A percentile compares a stretch with the other conserved stretches of the same genome.
Evolutionary conservation across 2,329 filamentous ascomycete species (phyloP).

Genomic region (Trichoderma gracile): DNA sequence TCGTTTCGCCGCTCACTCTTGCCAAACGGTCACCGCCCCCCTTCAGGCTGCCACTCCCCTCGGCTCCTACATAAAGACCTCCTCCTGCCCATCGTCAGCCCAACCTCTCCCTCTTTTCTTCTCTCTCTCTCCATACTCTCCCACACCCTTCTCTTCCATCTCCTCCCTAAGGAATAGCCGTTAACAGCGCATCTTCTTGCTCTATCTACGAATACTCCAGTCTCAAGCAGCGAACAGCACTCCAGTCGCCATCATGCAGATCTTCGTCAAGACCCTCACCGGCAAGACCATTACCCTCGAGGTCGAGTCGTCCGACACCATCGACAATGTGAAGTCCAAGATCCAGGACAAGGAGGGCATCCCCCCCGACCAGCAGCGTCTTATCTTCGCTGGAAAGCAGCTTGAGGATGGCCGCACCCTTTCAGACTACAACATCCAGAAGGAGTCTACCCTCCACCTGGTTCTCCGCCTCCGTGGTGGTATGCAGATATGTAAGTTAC

Average conservation of each 20-base stretch:
- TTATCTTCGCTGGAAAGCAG: conserved; percentile 97
- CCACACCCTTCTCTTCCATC: conserved; percentile 10
- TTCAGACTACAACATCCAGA: conserved; percentile 59
- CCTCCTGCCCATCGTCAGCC: conserved; percentile 31
- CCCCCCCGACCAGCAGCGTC: conserved; percentile 90
- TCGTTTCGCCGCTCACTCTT: conserved; percentile 31
- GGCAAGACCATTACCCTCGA: conserved; percentile 61
- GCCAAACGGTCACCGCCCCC: conserved; percentile 29
- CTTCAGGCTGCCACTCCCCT: conserved; percentile 28
- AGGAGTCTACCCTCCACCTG: conserved; percentile 70
- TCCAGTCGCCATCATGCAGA: conserved; percentile 71
- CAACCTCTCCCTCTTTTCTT: conserved; percentile 29
- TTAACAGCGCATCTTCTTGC: conserved; percentile 21
- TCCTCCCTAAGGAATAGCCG: conserved; percentile 6
- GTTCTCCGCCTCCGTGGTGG: conserved; percentile 70
- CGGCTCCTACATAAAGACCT: conserved; percentile 35
- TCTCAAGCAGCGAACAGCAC: conserved; percentile 18
- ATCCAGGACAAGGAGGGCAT: conserved; percentile 99
- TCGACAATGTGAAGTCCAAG: conserved; percentile 97
- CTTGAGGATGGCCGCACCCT: conserved; percentile 78
- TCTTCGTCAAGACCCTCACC: conserved; percentile 97
- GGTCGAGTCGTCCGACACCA: conserved; percentile 88
- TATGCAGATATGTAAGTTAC: conserved; percentile 64
- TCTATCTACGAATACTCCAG: conserved; percentile 28
- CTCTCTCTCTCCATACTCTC: conserved; percentile 26